phyloP scores from a whole-genome alignment of 441 rosid genomes.

The Theobroma grandiflorum region DNA sequence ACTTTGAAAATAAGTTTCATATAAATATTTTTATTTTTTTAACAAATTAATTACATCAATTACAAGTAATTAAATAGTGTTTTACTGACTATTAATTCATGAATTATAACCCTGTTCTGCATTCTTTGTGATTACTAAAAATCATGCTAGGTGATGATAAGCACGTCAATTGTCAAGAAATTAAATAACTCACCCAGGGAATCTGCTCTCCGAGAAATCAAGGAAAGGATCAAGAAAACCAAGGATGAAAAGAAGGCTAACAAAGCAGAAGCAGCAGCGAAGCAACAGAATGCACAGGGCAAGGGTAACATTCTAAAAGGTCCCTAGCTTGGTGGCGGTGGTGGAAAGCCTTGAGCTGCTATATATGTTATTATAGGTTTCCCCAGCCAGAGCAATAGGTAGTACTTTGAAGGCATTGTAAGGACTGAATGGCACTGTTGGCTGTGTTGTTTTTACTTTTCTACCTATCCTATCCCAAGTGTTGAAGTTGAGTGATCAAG shows the following conservation, averaged over 20 bases:
- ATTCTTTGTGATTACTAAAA: no score
- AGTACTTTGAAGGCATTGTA: conserved; percentile 21
- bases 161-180: not conserved
- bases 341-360: conserved; percentile 76
- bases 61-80: not conserved
- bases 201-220: conserved; percentile 53
- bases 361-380: not conserved
- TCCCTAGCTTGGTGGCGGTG: conserved; percentile 89
- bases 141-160: no score
- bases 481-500: conserved; percentile 21
- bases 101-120: no score
- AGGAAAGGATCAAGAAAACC: conserved; percentile 89
- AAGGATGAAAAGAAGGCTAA: conserved; percentile 94
- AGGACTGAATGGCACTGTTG: conserved; percentile 15
- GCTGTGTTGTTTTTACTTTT: conserved; percentile 5
- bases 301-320: conserved; percentile 68
- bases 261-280: conserved; percentile 76
- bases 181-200: no score
- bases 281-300: conserved; percentile 57
- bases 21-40: not conserved
- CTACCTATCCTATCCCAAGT: not conserved
- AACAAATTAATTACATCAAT: not conserved
- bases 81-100: not conserved
- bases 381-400: conserved; percentile 25
- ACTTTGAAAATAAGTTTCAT: not conserved